Evolutionary conservation across 306 rosid genomes (phyloP).

Genomic region (Albizia julibrissin): DNA sequence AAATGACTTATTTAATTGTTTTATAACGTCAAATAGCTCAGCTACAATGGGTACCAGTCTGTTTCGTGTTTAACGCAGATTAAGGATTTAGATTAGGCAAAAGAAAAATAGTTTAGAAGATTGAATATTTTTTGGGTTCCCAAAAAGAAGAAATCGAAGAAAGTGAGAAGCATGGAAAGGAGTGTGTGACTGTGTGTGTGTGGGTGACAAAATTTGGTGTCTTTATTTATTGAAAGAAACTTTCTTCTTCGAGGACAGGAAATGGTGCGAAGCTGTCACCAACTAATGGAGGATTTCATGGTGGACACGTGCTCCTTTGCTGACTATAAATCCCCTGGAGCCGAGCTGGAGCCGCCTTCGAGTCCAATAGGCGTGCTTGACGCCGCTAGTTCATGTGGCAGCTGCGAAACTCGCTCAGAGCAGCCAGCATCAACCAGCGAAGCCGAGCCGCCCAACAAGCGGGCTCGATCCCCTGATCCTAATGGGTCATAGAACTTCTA

Average conservation of each 20-base stretch:
- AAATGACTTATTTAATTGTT: not conserved
- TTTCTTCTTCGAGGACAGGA: constrained; percentile 57
- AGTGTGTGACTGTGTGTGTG: constrained; percentile 42
- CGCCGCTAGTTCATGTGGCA: constrained; percentile 51
- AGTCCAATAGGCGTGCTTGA: constrained; percentile 81
- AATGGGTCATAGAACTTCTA: constrained; percentile 35
- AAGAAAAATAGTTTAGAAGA: not conserved
- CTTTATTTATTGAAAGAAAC: constrained; percentile 9
- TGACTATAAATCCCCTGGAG: constrained; percentile 25
- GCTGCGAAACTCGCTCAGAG: constrained; percentile 63
- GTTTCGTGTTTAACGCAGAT: not conserved
- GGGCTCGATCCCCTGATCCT: constrained; percentile 44
- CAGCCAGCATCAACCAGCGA: constrained; percentile 25
- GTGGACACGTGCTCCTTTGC: constrained; percentile 61
- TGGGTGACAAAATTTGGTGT: constrained; percentile 11
- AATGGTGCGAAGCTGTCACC: constrained; percentile 81
- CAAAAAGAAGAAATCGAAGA: constrained; percentile 11
- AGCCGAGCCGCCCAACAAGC: constrained; percentile 50
- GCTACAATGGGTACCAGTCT: not conserved
- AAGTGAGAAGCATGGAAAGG: constrained; percentile 37
- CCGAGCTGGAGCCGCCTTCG: constrained; percentile 45
- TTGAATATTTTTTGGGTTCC: not conserved
- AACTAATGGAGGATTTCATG: constrained; percentile 76
- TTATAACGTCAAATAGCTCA: not conserved
- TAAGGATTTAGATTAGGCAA: not conserved